Conservation (phyloP, 345 rosid genomes). For the Lumnitzera racemosa region DNA sequence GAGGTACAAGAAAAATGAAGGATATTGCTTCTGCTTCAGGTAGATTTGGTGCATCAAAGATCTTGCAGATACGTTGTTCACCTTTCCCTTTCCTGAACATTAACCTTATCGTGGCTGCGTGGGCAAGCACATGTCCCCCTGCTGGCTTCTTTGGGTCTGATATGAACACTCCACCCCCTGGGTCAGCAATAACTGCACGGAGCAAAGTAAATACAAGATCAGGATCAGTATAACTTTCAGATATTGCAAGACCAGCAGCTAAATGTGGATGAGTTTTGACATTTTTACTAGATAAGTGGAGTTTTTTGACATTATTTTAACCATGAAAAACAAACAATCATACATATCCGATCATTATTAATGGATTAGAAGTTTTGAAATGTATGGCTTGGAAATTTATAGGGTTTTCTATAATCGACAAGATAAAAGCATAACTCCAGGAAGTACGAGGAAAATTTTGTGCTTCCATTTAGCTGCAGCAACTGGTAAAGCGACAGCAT, state of each 20-base stretch:
- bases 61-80: conserved; percentile 78
- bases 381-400: no score
- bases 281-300: no score
- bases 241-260: no score
- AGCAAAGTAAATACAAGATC: conserved; percentile 9
- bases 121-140: conserved; percentile 86
- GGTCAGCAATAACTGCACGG: conserved; percentile 71
- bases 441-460: background rate
- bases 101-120: conserved; percentile 78
- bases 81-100: conserved; percentile 96
- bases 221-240: background rate
- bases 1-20: conserved; percentile 9
- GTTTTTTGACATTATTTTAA: no score
- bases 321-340: no score
- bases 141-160: conserved; percentile 91
- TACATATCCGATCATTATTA: no score
- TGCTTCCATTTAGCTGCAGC: no score
- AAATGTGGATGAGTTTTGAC: no score
- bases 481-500: background rate
- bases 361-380: no score
- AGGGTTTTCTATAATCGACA: no score
- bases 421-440: background rate
- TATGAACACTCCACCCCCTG: conserved; percentile 84
- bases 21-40: conserved; percentile 97
- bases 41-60: conserved; percentile 89